These are phyloP conservation scores for Mycena kentingensis DNA, from an alignment of 768 basidiomycete species.

Conservation along the genomic window DNA sequence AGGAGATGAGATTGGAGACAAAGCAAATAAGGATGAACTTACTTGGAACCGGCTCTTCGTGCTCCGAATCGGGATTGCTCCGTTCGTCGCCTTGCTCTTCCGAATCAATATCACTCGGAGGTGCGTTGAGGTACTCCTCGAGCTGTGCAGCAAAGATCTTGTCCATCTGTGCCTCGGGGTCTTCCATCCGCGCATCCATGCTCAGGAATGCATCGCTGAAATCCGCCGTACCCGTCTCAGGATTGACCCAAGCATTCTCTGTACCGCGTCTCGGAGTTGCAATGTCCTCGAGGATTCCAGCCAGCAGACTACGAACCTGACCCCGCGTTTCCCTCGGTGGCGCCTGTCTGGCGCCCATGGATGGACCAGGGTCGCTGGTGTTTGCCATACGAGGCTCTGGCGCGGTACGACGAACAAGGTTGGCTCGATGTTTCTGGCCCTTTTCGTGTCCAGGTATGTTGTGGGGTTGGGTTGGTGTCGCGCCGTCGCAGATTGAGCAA, in stretches of 20 bases:
- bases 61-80: background rate
- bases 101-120: background rate
- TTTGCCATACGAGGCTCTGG: too few relatives aligned
- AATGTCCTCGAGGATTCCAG: background rate
- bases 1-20: too few relatives aligned
- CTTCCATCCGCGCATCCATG: background rate
- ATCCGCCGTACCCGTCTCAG: background rate
- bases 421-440: too few relatives aligned
- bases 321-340: background rate
- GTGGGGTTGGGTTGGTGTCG: too few relatives aligned
- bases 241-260: background rate
- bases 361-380: too few relatives aligned
- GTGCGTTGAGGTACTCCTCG: background rate
- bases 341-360: too few relatives aligned
- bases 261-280: too few relatives aligned
- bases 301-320: background rate
- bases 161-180: slow-evolving; percentile 4
- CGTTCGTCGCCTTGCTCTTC: slow-evolving; percentile 5
- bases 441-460: too few relatives aligned
- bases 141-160: background rate
- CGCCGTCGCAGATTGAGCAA: too few relatives aligned
- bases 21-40: background rate
- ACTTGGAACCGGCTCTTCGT: too few relatives aligned
- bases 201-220: background rate
- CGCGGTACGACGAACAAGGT: too few relatives aligned